Conservation (phyloP, 257 asterid species). For the Mentha longifolia region DNA sequence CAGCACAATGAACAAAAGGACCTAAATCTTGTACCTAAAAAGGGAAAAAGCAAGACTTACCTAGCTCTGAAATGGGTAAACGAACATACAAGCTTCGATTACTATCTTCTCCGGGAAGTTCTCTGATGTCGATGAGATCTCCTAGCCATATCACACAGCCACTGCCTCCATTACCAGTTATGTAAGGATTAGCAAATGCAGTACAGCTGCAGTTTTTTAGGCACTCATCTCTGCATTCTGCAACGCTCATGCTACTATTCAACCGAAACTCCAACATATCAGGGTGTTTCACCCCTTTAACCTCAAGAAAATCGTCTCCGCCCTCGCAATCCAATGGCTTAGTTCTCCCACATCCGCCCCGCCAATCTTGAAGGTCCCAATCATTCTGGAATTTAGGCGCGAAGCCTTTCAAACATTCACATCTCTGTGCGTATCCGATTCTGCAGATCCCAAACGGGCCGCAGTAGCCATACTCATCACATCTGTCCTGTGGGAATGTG, state of each 20-base stretch:
- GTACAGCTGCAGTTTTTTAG: slow-evolving; percentile 38
- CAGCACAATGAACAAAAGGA: too few species aligned
- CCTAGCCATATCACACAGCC: slow-evolving; percentile 46
- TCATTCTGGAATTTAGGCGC: slow-evolving; percentile 7
- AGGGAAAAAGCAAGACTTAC: background rate
- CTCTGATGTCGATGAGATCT: slow-evolving; percentile 39
- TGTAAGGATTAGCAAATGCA: slow-evolving; percentile 39
- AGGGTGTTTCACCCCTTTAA: slow-evolving; percentile 36
- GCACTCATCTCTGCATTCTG: slow-evolving; percentile 39
- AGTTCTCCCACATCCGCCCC: slow-evolving; percentile 37
- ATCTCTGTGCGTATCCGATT: background rate
- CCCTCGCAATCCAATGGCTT: slow-evolving; percentile 20
- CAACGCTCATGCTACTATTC: slow-evolving; percentile 39
- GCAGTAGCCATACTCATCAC: slow-evolving; percentile 39
- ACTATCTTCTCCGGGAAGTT: background rate
- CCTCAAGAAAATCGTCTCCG: slow-evolving; percentile 38
- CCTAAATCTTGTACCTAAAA: too few species aligned
- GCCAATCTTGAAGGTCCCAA: slow-evolving; percentile 43
- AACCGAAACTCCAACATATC: slow-evolving; percentile 30
- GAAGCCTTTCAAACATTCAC: slow-evolving; percentile 40
- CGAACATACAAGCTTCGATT: slow-evolving; percentile 33
- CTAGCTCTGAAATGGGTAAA: slow-evolving; percentile 25
- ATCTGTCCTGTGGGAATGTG: slow-evolving; percentile 15
- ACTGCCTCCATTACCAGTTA: slow-evolving; percentile 25
- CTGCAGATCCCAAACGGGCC: slow-evolving; percentile 43